Evolutionary conservation across 2,329 filamentous ascomycete species (phyloP), one percentile per base, ranked within the genome.

Genomic region (Fusarium sp.): DNA sequence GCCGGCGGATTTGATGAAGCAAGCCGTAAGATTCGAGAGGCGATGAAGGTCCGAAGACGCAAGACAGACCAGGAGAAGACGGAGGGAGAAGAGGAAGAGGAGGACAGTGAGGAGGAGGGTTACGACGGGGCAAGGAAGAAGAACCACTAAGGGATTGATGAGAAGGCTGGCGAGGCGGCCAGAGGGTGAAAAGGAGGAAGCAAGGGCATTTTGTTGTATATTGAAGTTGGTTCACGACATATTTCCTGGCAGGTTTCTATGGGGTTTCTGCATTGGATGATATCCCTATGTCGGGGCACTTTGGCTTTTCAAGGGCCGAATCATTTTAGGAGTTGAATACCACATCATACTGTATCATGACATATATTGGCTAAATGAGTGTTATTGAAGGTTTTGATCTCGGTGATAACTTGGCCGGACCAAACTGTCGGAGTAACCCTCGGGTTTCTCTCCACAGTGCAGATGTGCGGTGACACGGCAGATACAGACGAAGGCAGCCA

Each of bases 1-100:
- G 90, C 91, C 57, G 93, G 91, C 58, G 91, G 93, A 3, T 90
- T 98, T 71, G 93, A 96, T 65, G 93, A 97, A 83, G 94, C 97
- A 3, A 95, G 91, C 80, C 90, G 91, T 82, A 95, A 93, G 85
- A 95, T 98, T 76, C 89, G 94, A 64, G 93, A 92, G 76, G 95
- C 95, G 6, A 97, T 98, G 94, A 89, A 92, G 80, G 81, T 88
- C 70, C 82, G 88, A 73, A 87, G 93, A 75, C 83, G 85, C 75
- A 89, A 86, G 85, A 90, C 87, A 73, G 81, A 84, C 67, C 81
- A 82, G 81, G 76, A 85, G 77, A 79, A 76, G 67, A 78, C 81
- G 79, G 79, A 83, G 7, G 72, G 66, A 31, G 80, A 80, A 5
- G 81, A 81, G 14, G 81, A 81, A 14, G 81, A 81, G 54, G 85